These are phyloP conservation scores for Ceratocystis destructans DNA, from an alignment of 2,329 filamentous ascomycete species.

Conservation along the genomic window DNA sequence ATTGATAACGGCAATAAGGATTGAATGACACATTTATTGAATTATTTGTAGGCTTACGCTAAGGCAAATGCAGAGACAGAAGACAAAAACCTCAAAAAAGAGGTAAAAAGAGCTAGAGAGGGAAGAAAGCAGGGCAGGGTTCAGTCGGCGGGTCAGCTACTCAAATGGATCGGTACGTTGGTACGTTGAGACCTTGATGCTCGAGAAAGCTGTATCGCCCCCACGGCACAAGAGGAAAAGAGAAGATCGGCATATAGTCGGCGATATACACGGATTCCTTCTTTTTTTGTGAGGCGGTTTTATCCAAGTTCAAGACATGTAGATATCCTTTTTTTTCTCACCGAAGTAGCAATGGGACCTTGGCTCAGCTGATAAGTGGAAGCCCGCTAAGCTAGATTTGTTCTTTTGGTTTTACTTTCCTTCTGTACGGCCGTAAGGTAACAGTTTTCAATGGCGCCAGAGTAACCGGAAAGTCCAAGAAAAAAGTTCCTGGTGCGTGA, in stretches of 20 bases:
- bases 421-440: background rate
- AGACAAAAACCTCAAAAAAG: background rate
- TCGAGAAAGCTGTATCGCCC: too few species aligned
- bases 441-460: background rate
- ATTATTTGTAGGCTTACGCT: background rate
- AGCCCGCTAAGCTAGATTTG: too few species aligned
- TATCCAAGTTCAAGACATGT: background rate
- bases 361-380: too few species aligned
- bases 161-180: background rate
- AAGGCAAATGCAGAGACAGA: background rate
- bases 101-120: background rate
- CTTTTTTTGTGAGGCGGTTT: background rate
- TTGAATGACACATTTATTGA: background rate
- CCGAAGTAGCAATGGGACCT: too few species aligned
- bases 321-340: background rate
- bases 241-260: background rate
- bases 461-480: background rate
- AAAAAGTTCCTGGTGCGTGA: background rate
- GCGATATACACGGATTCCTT: background rate
- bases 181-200: too few species aligned
- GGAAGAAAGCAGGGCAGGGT: background rate
- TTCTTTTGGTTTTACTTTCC: background rate
- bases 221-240: too few species aligned
- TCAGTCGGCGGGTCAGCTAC: background rate
- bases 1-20: conserved; percentile 1